Base-by-base conservation (phyloP, 345 rosid genomes). In the Excoecaria cochinchinensis region DNA sequence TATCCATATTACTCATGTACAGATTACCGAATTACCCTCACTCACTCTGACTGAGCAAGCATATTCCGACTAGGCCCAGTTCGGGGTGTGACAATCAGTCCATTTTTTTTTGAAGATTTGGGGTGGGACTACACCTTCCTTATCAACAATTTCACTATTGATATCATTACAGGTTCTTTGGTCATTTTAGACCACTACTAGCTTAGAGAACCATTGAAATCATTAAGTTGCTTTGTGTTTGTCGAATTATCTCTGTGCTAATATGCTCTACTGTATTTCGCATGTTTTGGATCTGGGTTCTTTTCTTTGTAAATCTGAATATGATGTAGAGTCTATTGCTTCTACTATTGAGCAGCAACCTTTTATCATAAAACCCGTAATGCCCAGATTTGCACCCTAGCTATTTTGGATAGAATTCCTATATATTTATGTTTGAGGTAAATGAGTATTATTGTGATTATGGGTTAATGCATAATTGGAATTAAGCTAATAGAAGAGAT, bases 81-180 rank as follows among this genome's bases (percentile, higher is more conserved):
- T n/a, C n/a, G n/a, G n/a, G n/a, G n/a, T n/a, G n/a, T n/a, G n/a
- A n/a, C n/a, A n/a, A n/a, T n/a, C n/a, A n/a, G n/a, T n/a, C n/a
- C n/a, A n/a, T n/a, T n/a, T n/a, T n/a, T n/a, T n/a, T n/a, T n/a
- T n/a, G n/a, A n/a, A n/a, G n/a, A n/a, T n/a, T n/a, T n/a, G n/a
- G n/a, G n/a, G n/a, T n/a, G n/a, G n/a, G 13, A 72, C 13, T 24
- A 42, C 21, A 58, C 42, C 51, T 16, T 24, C 1, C 42, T 59
- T 9, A 4, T 68, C 11, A 39, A 64, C 19, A 64, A 39, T 42
- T 63, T 22, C 51, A 48, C 21, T 58, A 47, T 74, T 80, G 62
- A n/a, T 78, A 50, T 59, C 67, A 4, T 39, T 84, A 79, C 88
- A 94, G 97, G 92, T 92, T 62, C 79, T 94, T 76, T 85, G 83